A percentile compares a stretch with the other conserved stretches of the same genome.
phyloP scores from a whole-genome alignment of 1,284 basidiomycete species.

The Rhodotorula sp. region DNA sequence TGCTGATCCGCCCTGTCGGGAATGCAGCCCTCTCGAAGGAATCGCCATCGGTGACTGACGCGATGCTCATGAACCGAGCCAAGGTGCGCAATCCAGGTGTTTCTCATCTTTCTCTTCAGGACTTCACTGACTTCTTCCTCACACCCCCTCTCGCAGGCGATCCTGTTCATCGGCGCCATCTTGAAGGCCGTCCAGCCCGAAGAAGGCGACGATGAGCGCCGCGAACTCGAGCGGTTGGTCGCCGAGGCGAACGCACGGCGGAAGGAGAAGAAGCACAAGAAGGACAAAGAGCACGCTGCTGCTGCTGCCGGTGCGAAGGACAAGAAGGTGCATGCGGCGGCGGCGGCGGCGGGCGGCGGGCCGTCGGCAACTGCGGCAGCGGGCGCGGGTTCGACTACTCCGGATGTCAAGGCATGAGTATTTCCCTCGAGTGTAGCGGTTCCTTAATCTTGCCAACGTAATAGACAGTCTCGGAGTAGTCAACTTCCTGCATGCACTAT shows the following conservation, averaged over 20 bases:
- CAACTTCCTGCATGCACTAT: too few relatives aligned
- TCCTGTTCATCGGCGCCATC: constrained; percentile 77
- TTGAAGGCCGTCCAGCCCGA: constrained; percentile 82
- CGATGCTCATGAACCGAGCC: constrained; percentile 71
- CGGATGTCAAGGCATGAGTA: too few relatives aligned
- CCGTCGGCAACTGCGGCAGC: too few relatives aligned
- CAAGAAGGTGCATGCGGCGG: neutral
- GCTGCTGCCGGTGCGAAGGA: neutral
- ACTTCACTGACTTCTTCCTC: too few relatives aligned
- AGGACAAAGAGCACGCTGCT: constrained; percentile 4
- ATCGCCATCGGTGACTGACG: constrained; percentile 75
- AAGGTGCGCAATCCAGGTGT: constrained; percentile 58
- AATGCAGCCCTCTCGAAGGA: constrained; percentile 67
- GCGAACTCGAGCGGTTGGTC: constrained; percentile 68
- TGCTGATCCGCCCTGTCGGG: constrained; percentile 56
- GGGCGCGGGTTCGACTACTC: too few relatives aligned
- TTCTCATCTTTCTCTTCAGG: neutral
- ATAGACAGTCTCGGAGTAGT: too few relatives aligned
- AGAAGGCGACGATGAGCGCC: constrained; percentile 83
- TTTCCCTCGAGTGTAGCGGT: too few relatives aligned
- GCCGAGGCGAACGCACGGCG: constrained; percentile 38
- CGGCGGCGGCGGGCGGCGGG: neutral
- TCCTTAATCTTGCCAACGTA: too few relatives aligned
- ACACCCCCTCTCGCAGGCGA: constrained; percentile 57
- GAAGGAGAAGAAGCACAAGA: constrained; percentile 32